These are phyloP conservation scores for Picochlorum sp. DNA, from an alignment of 139 green algal species.

Conservation along the genomic window DNA sequence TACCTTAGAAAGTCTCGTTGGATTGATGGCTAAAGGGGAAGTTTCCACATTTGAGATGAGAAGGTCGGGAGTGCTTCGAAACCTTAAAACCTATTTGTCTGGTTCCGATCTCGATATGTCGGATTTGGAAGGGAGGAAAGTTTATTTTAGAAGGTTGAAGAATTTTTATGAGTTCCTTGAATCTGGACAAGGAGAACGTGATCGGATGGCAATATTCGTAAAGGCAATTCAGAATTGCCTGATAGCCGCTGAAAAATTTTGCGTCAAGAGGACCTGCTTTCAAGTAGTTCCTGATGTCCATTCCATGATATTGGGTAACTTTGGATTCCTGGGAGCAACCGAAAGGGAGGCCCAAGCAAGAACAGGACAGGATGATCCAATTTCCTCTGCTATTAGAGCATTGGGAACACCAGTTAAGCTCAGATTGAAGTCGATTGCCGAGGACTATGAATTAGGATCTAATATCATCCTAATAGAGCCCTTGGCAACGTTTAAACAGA, in stretches of 20 bases:
- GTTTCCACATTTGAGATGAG: slow-evolving; percentile 94
- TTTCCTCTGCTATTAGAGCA: slow-evolving; percentile 50
- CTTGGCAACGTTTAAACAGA: slow-evolving; percentile 76
- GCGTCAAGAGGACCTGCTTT: slow-evolving; percentile 38
- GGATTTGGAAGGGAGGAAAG: too few relatives aligned
- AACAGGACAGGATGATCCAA: slow-evolving; percentile 15
- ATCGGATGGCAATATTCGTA: slow-evolving; percentile 51
- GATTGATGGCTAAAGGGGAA: too few relatives aligned
- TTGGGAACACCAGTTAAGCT: slow-evolving; percentile 90
- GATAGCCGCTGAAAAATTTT: slow-evolving; percentile 59
- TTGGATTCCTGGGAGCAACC: background rate
- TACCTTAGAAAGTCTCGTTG: too few relatives aligned
- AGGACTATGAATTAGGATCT: slow-evolving; percentile 1
- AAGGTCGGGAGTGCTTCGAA: slow-evolving; percentile 52
- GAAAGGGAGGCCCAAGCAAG: background rate
- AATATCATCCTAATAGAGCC: slow-evolving; percentile 95
- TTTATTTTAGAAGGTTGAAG: too few relatives aligned
- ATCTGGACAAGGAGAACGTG: slow-evolving; percentile 7
- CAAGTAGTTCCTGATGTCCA: background rate
- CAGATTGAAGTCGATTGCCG: slow-evolving; percentile 32
- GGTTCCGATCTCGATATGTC: slow-evolving; percentile 4
- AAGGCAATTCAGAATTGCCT: slow-evolving; percentile 69
- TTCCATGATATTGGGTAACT: background rate
- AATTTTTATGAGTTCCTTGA: too few relatives aligned
- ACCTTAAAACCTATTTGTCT: slow-evolving; percentile 57